Conservation (phyloP, 148 eudicot genomes). For the Spergularia marina region DNA sequence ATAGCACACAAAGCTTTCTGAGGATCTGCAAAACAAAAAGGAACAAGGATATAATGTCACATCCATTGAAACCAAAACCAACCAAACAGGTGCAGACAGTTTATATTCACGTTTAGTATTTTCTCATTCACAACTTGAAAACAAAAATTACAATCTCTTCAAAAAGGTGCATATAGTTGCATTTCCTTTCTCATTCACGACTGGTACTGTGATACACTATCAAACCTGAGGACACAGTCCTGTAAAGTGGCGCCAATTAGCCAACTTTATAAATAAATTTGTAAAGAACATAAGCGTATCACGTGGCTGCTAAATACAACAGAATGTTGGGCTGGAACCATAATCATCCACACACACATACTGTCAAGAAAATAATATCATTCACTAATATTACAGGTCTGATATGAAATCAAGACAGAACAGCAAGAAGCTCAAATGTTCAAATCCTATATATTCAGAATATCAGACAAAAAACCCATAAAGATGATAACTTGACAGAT, state of each 20-base stretch:
- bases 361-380: too few relatives aligned
- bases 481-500: neutral
- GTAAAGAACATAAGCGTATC: neutral
- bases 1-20: conserved; percentile 65
- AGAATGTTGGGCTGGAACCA: neutral
- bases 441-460: neutral
- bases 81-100: neutral
- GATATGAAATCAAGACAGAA: neutral
- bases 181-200: neutral
- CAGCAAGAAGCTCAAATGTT: neutral
- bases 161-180: neutral
- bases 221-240: neutral
- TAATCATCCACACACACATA: neutral
- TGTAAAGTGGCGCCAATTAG: neutral
- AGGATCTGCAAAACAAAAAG: conserved; percentile 54
- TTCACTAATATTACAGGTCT: too few relatives aligned
- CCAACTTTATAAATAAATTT: too few relatives aligned
- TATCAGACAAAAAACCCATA: neutral
- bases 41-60: conserved; percentile 17
- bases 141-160: too few relatives aligned
- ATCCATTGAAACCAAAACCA: conserved; percentile 6
- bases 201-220: too few relatives aligned
- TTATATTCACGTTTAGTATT: too few relatives aligned
- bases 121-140: too few relatives aligned
- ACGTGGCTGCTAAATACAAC: neutral